Percentiles rank a stretch among this genome's conserved stretches.
Conservation (phyloP, 2,329 filamentous ascomycete species). For the Calonectria pauciramosa region DNA sequence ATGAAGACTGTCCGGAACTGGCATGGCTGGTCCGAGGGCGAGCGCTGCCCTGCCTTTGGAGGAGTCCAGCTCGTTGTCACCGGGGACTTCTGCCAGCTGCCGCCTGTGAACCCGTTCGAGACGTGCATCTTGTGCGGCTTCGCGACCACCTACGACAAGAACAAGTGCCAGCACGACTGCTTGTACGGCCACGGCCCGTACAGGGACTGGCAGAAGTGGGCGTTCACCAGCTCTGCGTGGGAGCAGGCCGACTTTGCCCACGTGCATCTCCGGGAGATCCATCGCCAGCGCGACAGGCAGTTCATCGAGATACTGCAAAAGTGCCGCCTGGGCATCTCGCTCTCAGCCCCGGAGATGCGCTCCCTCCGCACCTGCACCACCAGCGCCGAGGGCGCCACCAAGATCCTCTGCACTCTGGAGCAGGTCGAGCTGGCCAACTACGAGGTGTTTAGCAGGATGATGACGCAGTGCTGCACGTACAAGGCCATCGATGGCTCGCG, state of each 20-base stretch:
- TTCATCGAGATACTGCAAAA: slow-evolving; percentile 71
- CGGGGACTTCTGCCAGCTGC: slow-evolving; percentile 70
- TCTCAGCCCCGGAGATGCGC: slow-evolving; percentile 53
- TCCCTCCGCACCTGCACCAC: slow-evolving; percentile 61
- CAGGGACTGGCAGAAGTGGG: slow-evolving; percentile 69
- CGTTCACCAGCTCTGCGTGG: slow-evolving; percentile 71
- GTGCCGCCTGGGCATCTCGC: slow-evolving; percentile 60
- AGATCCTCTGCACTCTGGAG: slow-evolving; percentile 26
- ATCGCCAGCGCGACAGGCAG: slow-evolving; percentile 66
- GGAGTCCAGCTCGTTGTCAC: slow-evolving; percentile 45
- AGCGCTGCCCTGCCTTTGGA: slow-evolving; percentile 36
- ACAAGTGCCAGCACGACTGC: slow-evolving; percentile 34
- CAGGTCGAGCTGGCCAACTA: slow-evolving; percentile 28
- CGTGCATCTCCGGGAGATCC: slow-evolving; percentile 67
- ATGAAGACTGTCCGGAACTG: slow-evolving; percentile 48
- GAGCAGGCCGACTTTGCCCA: slow-evolving; percentile 65
- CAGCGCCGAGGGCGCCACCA: slow-evolving; percentile 47
- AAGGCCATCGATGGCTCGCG: slow-evolving; percentile 29
- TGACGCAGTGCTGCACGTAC: slow-evolving; percentile 13
- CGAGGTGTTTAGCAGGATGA: slow-evolving; percentile 24
- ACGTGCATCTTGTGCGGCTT: slow-evolving; percentile 38
- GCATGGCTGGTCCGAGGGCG: background rate
- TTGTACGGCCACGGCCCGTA: slow-evolving; percentile 55
- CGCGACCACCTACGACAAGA: background rate
- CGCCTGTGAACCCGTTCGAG: slow-evolving; percentile 69